Conservation (phyloP, 805 yeast species). For the Metschnikowia noctiluminum region DNA sequence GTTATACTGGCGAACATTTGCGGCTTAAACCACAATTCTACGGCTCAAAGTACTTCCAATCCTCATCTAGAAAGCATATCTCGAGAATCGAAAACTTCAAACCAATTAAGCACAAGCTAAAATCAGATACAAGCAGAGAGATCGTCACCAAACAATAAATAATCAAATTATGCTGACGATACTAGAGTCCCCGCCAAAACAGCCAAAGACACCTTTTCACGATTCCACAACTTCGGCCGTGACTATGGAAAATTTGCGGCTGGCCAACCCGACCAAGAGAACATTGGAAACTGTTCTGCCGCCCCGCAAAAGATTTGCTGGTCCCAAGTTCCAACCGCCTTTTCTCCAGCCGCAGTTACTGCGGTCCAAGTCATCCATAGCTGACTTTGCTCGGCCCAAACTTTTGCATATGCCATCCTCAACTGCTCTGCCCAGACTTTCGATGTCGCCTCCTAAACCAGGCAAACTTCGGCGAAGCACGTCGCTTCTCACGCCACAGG, state of each 20-base stretch:
- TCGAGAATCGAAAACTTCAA: too few species aligned
- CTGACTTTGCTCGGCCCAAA: slow-evolving; percentile 15
- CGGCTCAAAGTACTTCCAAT: too few species aligned
- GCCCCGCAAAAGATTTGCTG: slow-evolving; percentile 9
- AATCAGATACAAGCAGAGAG: too few species aligned
- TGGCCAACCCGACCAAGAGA: slow-evolving; percentile 10
- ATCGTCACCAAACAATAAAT: too few species aligned
- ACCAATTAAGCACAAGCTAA: too few species aligned
- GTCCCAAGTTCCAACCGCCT: slow-evolving; percentile 9
- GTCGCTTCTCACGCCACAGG: slow-evolving; percentile 14
- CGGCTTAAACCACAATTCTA: too few species aligned
- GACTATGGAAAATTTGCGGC: slow-evolving; percentile 13
- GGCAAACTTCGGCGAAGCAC: slow-evolving; percentile 18
- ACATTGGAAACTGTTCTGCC: slow-evolving; percentile 11
- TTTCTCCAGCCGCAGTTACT: slow-evolving; percentile 4
- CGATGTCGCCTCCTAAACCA: slow-evolving; percentile 20
- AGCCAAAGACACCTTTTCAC: slow-evolving; percentile 16
- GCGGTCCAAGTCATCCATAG: slow-evolving; percentile 16
- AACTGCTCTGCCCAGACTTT: slow-evolving; percentile 2
- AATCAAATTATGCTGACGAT: slow-evolving; percentile 1
- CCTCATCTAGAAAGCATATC: too few species aligned
- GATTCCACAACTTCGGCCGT: slow-evolving; percentile 14
- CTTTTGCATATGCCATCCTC: slow-evolving; percentile 7
- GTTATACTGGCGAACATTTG: too few species aligned
- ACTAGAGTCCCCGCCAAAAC: slow-evolving; percentile 12